phyloP scores from a whole-genome alignment of 2,329 filamentous ascomycete species.

The Lachnellula cervina region DNA sequence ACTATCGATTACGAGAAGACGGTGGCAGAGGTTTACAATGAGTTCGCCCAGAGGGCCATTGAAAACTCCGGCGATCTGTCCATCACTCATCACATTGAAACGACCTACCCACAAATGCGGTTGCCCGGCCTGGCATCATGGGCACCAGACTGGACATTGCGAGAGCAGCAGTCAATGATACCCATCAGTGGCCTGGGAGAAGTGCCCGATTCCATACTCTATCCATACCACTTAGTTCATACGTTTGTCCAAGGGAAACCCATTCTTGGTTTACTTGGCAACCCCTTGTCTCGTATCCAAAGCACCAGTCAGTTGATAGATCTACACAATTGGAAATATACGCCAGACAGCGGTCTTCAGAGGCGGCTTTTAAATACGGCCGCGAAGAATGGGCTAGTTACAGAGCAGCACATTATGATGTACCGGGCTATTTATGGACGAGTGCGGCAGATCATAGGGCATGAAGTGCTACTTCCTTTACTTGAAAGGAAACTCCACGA shows the following conservation, averaged over 20 bases:
- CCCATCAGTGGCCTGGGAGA: background rate
- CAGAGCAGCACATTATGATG: background rate
- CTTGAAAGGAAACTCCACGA: background rate
- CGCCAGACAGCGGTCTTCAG: background rate
- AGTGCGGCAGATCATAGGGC: background rate
- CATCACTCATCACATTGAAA: background rate
- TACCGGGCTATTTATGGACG: background rate
- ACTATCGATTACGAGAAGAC: background rate
- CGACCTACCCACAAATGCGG: background rate
- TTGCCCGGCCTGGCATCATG: background rate
- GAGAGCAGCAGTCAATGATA: background rate
- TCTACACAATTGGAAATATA: too few relatives aligned
- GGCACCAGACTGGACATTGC: background rate
- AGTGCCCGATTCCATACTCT: background rate
- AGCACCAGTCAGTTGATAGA: background rate
- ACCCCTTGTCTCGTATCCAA: background rate
- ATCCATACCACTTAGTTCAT: background rate
- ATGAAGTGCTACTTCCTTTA: background rate
- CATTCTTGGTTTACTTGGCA: background rate
- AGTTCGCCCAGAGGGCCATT: background rate
- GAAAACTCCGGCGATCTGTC: background rate
- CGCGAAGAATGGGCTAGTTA: background rate
- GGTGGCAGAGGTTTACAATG: background rate
- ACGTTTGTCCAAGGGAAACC: background rate
- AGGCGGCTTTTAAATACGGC: background rate